These are phyloP conservation scores for Chytriomyces hyalinus DNA, from an alignment of 192 early-diverging fungal genomes.

Conservation along the genomic window DNA sequence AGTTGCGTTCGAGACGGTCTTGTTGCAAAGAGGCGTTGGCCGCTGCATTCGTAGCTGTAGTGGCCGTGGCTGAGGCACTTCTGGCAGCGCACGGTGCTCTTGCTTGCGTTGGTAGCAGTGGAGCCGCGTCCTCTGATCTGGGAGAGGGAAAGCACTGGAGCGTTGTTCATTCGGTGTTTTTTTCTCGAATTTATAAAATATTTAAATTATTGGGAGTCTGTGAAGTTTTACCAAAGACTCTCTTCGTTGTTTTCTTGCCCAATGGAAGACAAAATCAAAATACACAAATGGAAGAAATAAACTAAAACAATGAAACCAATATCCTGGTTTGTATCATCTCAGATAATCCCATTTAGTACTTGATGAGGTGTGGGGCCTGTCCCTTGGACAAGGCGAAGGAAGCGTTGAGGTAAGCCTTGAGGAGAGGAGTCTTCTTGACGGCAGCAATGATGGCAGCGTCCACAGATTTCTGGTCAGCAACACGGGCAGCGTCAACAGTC, in stretches of 20 bases:
- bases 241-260: no score
- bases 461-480: slow-evolving; percentile 88
- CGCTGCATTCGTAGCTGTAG: slow-evolving; percentile 28
- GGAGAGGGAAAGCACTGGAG: slow-evolving; percentile 8
- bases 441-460: slow-evolving; percentile 83
- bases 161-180: not conserved
- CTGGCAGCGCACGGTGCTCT: slow-evolving; percentile 17
- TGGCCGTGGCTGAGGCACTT: slow-evolving; percentile 24
- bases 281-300: no score
- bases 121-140: slow-evolving; percentile 17
- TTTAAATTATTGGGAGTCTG: no score
- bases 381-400: slow-evolving; percentile 94
- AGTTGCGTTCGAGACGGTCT: slow-evolving; percentile 10
- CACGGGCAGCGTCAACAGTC: slow-evolving; percentile 75
- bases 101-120: not conserved
- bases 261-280: no score
- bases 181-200: no score
- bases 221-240: no score
- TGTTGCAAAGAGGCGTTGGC: slow-evolving; percentile 8
- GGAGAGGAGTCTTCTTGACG: slow-evolving; percentile 83
- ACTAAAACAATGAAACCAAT: no score
- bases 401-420: slow-evolving; percentile 86
- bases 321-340: no score
- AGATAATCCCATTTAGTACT: slow-evolving; percentile 76
- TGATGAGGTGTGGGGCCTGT: slow-evolving; percentile 93